phyloP scores from a whole-genome alignment of 345 rosid genomes.

The Durio zibethinus region DNA sequence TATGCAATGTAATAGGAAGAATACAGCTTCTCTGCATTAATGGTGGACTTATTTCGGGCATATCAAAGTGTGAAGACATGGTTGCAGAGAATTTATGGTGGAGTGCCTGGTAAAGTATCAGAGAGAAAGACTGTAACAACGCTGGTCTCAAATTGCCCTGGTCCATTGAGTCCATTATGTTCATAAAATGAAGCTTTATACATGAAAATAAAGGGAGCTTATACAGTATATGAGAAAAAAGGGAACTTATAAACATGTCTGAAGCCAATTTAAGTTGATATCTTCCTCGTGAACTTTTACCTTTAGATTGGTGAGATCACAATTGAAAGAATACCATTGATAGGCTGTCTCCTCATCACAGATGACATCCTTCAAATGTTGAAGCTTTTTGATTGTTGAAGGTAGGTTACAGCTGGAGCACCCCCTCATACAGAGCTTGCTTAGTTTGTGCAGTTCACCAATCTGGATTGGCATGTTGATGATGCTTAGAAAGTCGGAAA shows the following conservation, averaged over 20 bases:
- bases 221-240: too few relatives aligned
- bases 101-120: conserved; percentile 1
- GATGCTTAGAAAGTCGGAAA: conserved; percentile 33
- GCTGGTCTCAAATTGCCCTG: neutral
- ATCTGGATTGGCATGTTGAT: neutral
- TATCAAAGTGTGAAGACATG: neutral
- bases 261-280: too few relatives aligned
- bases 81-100: conserved; percentile 15
- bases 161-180: conserved; percentile 13
- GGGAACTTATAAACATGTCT: too few relatives aligned
- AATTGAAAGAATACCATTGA: too few relatives aligned
- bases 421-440: conserved; percentile 45
- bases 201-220: too few relatives aligned
- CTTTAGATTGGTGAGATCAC: too few relatives aligned
- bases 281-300: too few relatives aligned
- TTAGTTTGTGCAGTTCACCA: conserved; percentile 36
- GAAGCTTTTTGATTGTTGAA: too few relatives aligned
- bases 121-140: neutral
- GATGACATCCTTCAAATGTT: conserved; percentile 30
- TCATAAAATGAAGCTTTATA: conserved; percentile 19
- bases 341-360: conserved; percentile 49
- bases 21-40: neutral
- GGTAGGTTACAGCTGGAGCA: conserved; percentile 42
- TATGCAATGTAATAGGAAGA: conserved; percentile 49
- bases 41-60: conserved; percentile 3